phyloP scores from a whole-genome alignment of 2,329 filamentous ascomycete genomes.

The Botrytis elliptica region DNA sequence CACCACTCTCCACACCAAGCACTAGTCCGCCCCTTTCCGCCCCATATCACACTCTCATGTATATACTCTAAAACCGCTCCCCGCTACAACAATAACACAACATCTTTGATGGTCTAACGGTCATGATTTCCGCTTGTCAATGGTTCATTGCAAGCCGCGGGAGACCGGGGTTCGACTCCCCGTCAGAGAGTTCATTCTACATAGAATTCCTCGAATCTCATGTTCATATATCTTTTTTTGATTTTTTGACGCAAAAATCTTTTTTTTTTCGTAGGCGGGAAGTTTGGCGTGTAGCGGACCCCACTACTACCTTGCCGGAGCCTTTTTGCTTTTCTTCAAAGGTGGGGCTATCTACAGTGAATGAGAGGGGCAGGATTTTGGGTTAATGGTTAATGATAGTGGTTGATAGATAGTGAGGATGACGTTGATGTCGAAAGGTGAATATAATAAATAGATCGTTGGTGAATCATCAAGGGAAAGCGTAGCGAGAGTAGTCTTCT shows the following conservation, averaged over 20 bases:
- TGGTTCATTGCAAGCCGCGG: constrained; percentile 22
- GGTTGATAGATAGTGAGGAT: neutral
- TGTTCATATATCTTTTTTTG: neutral
- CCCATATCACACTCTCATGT: fast-evolving
- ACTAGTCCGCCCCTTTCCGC: neutral
- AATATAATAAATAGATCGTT: neutral
- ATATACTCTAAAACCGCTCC: fast-evolving
- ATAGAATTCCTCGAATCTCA: neutral
- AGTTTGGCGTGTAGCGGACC: neutral
- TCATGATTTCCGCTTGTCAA: constrained; percentile 42
- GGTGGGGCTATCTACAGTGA: neutral
- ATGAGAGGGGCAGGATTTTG: neutral
- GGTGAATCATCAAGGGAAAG: neutral
- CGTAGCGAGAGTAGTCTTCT: neutral
- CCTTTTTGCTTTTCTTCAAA: neutral
- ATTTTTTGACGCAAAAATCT: neutral
- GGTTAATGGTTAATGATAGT: neutral
- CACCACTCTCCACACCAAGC: neutral
- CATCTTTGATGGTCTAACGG: constrained; percentile 40
- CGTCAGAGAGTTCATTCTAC: constrained; percentile 21
- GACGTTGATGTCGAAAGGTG: neutral
- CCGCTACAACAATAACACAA: neutral
- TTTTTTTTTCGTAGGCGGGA: neutral
- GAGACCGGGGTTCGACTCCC: constrained; percentile 36
- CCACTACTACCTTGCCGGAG: neutral